Evolutionary conservation across 306 rosid genomes (phyloP), one percentile per base, ranked within the genome.

Genomic region (Vigna hirtella): DNA sequence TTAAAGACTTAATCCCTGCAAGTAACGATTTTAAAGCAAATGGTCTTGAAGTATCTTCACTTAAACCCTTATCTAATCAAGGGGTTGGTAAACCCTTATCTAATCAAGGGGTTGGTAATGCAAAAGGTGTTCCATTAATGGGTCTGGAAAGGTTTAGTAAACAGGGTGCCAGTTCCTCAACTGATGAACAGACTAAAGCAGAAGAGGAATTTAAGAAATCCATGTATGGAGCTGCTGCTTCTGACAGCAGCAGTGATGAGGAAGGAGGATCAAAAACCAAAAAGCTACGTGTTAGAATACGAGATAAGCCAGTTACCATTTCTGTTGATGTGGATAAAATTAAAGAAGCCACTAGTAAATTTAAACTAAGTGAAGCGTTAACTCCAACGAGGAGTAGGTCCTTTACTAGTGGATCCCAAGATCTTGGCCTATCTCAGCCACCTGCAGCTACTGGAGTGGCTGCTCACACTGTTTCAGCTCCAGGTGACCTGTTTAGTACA

Each of bases 191-290:
- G 84, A 93, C 97, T 83, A 91, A 93, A 91, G 98, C 98, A 5
- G 99, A 82, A 87, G 97, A 93, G 86, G 99, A 96, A 86, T 96
- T 96, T 80, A 96, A 96, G 87, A 96, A 90, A 84, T 83, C 98
- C 6, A 85, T 96, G 96, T 93, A 91, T 72, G 98, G 94, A 79
- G 70, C 89, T 81, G 66, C 99, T 77, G 84, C 61, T 77, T 97
- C 82, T 77, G 99, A 88, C 74, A 96, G 99, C 89, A 96, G 99
- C 71, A 93, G 98, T 57, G 98, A 96, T 72, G 99, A 96, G 85
- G 99, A 96, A 79, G 97, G 91, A 76, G 88, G 70, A 72, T 85
- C 98, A 69, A 96, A 90, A 91, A 73, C 86, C 68, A 91, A 87
- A 79, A 96, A 88, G 75, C 77, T 96, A 73, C 98, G 47, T 58